Evolutionary conservation across 345 rosid genomes (phyloP), one percentile per base, ranked within the genome.

Genomic region (Populus simonii): DNA sequence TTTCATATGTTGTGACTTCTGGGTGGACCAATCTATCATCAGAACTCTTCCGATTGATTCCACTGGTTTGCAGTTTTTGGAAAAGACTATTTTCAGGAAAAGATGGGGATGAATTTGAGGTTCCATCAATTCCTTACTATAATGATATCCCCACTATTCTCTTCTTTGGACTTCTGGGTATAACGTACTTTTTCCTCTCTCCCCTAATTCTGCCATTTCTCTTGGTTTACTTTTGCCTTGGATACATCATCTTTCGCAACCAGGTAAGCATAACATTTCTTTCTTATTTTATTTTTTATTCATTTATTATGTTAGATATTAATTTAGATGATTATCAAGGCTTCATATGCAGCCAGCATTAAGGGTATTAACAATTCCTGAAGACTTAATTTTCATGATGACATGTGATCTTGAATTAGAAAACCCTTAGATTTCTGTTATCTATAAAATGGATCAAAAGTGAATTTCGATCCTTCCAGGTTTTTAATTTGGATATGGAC

Each of bases 21-120:
- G 97, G 98, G 79, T 93, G 99, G 97, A 93, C 99, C 67, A 87
- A 90, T 78, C 74, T 91, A 79, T 91, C 96, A 71, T 92, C 94
- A 9, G 98, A 92, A 86, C 83, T 93, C 82, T 83, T 92, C 76
- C 92, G 90, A 75, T 77, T 91, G 85, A 25, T 76, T 85, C 90
- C 93, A 49, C 92, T 93, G 84, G 66, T 93, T 72, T 80, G 69
- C 76, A 84, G 85, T 84, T 85, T 70, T 62, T 15, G 82, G 7
- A 79, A 47, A 29, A 85, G 85, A 83, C 66, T 86, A 47, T 89
- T 85, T 78, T 15, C 78, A 22, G 82, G 71, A 51, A 83, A 82
- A 79, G 86, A 87, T 72, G 79, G 69, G 36, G 85, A 93, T 75
- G 91, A 89, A 55, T 82, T 89, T 73, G 86, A 86, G 76, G 88